Evolutionary conservation across 306 rosid species (phyloP), one percentile per base, ranked within the genome.

Genomic region (Dryas octopetala): DNA sequence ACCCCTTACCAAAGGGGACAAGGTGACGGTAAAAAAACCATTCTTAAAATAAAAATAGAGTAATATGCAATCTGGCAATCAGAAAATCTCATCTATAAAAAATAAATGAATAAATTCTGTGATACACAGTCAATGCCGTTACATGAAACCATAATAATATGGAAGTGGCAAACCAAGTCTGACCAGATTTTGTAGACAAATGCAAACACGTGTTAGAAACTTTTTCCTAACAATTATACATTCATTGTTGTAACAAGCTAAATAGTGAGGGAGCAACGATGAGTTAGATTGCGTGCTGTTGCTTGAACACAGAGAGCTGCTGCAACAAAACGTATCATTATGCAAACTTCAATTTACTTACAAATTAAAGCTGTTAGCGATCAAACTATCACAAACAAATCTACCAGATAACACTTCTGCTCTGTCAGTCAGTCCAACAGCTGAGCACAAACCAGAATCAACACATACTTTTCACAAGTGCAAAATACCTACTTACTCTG

Each of bases 391-490:
- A 79, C 67, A 82, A 54, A 75, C 75, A 77, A 57, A 78, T 82
- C 86, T 78, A 83, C 71, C 70, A 64, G 85, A 88, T 70, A 84
- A 68, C 86, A 66, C 76, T 78, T 88, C 79, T 50, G 70, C 78
- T 78, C 78, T 62, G 88, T 86, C 83, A 81, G 93, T 81, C 78
- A 15, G 78, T 90, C 90, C 89, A 89, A 89, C 98, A 89, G 89
- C 88, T 69, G 96, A 91, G 93, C 91, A 93, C 82, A 88, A 88
- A 77, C 86, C 92, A 82, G 74, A 85, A 79, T 57, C 55, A 73
- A 77, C 78, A 51, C 86, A 85, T 83, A 83, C 80, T 79, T 73
- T 78, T 61, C 78, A 80, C 86, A 57, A 71, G 83, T 78, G 87
- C 84, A 83, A 73, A 85, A 79, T 75, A 84, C 82, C 82, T 86